Percentiles rank a stretch among this genome's conserved stretches.
Conservation (phyloP, 257 asterid species). For the Gardenia jasminoides region DNA sequence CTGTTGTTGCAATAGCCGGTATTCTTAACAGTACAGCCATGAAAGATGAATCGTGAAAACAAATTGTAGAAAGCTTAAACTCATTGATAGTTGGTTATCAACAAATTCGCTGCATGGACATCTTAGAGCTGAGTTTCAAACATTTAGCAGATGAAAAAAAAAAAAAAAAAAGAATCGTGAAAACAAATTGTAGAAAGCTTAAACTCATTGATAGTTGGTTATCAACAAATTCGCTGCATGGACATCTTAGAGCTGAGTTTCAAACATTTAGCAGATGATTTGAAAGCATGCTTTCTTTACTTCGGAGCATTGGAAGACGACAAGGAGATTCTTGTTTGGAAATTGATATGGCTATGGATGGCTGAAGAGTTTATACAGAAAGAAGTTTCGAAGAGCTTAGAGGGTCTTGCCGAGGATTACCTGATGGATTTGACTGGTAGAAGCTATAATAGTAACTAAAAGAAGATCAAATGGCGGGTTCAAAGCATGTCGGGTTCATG, state of each 20-base stretch:
- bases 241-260: neutral
- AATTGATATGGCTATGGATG: neutral
- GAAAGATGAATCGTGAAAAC: neutral
- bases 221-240: neutral
- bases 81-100: neutral
- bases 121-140: neutral
- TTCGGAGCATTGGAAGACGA: neutral
- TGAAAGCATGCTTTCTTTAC: neutral
- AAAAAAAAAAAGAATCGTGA: too few relatives aligned
- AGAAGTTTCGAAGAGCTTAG: too few relatives aligned
- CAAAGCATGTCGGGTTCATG: neutral
- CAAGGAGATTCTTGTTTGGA: neutral
- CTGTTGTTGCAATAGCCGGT: slow-evolving; percentile 19
- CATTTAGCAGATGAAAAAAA: neutral
- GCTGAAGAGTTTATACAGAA: neutral
- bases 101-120: neutral
- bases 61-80: neutral
- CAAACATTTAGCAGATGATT: neutral
- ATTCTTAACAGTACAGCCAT: slow-evolving; percentile 4
- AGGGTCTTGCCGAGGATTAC: neutral
- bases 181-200: neutral
- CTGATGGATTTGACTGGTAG: too few relatives aligned
- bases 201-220: neutral
- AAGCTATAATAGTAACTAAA: too few relatives aligned
- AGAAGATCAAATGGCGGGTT: too few relatives aligned